Conservation (phyloP, 331 rosid genomes). For the Prunus yedoensis region DNA sequence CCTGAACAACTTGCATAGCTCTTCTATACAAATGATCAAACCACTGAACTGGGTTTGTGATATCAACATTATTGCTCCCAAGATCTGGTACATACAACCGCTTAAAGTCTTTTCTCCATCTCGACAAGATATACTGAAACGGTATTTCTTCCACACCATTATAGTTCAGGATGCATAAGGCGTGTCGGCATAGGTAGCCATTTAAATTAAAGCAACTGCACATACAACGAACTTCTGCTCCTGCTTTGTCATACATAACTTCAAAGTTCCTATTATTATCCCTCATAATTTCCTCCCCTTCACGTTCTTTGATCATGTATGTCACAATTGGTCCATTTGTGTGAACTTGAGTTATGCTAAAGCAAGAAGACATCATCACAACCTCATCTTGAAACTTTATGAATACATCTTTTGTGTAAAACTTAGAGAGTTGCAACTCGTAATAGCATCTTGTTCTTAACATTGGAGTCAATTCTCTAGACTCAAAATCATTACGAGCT, state of each 20-base stretch:
- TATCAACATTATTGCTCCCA: constrained; percentile 64
- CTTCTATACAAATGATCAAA: constrained; percentile 89
- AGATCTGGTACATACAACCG: constrained; percentile 73
- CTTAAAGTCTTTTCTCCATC: constrained; percentile 92
- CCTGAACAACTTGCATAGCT: constrained; percentile 87
- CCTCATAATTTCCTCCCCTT: constrained; percentile 48
- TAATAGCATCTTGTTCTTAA: constrained; percentile 63
- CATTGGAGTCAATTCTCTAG: constrained; percentile 46
- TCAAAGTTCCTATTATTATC: constrained; percentile 53
- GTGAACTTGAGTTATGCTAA: constrained; percentile 58
- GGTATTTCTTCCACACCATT: constrained; percentile 87
- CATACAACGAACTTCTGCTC: constrained; percentile 70
- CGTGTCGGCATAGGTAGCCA: constrained; percentile 91
- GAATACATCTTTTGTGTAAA: constrained; percentile 69
- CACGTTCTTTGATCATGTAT: constrained; percentile 64
- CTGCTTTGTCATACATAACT: constrained; percentile 78
- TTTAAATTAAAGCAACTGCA: constrained; percentile 87
- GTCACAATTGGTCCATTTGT: constrained; percentile 59
- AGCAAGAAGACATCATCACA: constrained; percentile 72
- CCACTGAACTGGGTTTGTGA: constrained; percentile 88
- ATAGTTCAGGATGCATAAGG: constrained; percentile 70
- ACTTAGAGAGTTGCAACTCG: constrained; percentile 82
- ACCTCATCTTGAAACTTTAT: constrained; percentile 80
- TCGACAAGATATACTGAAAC: constrained; percentile 66
- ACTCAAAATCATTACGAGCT: constrained; percentile 69